A percentile compares a stretch with the other conserved stretches of the same genome.
Evolutionary conservation across 129 eudicot genomes (phyloP).

Genomic region (Tanacetum coccineum): DNA sequence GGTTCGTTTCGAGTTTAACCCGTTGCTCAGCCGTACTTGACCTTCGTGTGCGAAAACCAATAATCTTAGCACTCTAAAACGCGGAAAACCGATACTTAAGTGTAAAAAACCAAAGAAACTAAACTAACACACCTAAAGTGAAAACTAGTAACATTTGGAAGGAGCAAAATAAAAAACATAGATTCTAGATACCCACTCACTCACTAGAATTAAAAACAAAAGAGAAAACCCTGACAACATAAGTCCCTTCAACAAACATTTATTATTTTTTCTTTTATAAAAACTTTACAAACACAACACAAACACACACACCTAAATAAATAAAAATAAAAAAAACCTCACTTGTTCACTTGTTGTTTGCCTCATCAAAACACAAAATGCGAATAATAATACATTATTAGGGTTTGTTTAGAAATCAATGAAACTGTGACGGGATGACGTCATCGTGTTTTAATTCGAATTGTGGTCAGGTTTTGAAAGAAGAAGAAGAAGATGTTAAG

Average conservation of each 20-base stretch:
- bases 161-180: background rate
- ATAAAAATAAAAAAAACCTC: too few species aligned
- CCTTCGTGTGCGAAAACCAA: too few species aligned
- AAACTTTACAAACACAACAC: too few species aligned
- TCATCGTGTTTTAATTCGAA: conserved; percentile 62
- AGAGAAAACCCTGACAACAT: conserved; percentile 27
- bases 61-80: too few species aligned
- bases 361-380: too few species aligned
- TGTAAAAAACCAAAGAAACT: background rate
- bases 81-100: too few species aligned
- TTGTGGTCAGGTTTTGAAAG: conserved; percentile 42
- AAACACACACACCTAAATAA: too few species aligned
- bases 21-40: too few species aligned
- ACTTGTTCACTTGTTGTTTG: too few species aligned
- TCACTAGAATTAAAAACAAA: conserved; percentile 21
- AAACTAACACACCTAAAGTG: background rate
- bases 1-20: too few species aligned
- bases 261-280: background rate
- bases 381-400: too few species aligned
- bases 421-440: conserved; percentile 27
- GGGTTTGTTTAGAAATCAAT: background rate
- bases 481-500: conserved; percentile 37
- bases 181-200: conserved; percentile 17
- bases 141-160: background rate
- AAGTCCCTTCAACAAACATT: conserved; percentile 12